A percentile compares a stretch with the other conserved stretches of the same genome.
phyloP scores from a whole-genome alignment of 108 stramenopile species.

The Chaetoceros tenuissimus region DNA sequence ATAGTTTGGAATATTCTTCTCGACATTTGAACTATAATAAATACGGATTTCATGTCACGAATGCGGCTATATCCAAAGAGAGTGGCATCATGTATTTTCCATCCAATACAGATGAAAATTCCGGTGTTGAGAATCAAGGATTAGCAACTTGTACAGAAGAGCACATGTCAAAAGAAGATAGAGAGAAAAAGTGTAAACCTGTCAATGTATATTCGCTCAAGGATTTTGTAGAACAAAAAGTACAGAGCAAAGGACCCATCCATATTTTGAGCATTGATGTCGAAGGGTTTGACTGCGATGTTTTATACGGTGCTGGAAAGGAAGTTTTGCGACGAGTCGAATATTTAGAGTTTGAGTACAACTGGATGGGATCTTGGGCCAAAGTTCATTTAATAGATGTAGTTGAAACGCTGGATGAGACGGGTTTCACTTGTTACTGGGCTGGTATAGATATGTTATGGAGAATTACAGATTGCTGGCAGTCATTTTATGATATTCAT shows the following conservation, averaged over 20 bases:
- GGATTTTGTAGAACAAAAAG: neutral
- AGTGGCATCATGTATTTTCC: constrained; percentile 26
- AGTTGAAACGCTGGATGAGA: constrained; percentile 6
- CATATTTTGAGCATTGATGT: constrained; percentile 36
- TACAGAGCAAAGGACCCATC: neutral
- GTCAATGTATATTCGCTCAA: constrained; percentile 2
- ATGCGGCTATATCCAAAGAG: constrained; percentile 27
- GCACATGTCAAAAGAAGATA: neutral
- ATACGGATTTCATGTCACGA: constrained; percentile 19
- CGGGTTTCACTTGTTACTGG: constrained; percentile 38
- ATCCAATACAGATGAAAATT: neutral
- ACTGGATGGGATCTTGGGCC: constrained; percentile 17
- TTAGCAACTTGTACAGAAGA: constrained; percentile 13
- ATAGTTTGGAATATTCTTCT: neutral
- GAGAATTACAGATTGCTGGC: constrained; percentile 37
- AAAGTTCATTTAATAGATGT: constrained; percentile 1
- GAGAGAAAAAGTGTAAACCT: neutral
- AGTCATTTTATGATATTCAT: constrained; percentile 27
- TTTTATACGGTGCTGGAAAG: constrained; percentile 17
- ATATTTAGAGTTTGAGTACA: constrained; percentile 45
- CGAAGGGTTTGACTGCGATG: constrained; percentile 32
- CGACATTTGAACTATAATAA: too few species aligned
- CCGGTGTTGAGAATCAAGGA: constrained; percentile 21
- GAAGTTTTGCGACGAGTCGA: constrained; percentile 8
- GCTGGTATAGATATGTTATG: constrained; percentile 32